Conservation (phyloP, 257 asterid species). For the Leonotis leonurus region DNA sequence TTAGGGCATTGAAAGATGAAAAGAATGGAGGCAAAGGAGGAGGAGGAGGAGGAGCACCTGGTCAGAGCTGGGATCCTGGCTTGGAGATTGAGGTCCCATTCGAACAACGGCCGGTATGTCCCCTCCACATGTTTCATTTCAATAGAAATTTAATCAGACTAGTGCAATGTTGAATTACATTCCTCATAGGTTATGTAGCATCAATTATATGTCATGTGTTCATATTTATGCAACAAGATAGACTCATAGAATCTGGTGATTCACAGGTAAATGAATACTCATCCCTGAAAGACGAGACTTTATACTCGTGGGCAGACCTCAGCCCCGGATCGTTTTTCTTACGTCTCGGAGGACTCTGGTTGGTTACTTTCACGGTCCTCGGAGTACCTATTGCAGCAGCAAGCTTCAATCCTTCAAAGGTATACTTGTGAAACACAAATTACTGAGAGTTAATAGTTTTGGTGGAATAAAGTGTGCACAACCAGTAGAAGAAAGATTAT, state of each 20-base stretch:
- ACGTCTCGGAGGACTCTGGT: slow-evolving; percentile 87
- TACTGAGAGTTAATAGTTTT: too few species aligned
- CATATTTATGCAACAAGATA: neutral
- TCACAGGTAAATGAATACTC: slow-evolving; percentile 77
- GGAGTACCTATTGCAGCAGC: slow-evolving; percentile 91
- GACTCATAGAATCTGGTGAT: neutral
- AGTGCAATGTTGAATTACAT: neutral
- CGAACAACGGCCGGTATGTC: slow-evolving; percentile 81
- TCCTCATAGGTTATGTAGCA: too few species aligned
- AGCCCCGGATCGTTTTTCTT: slow-evolving; percentile 60
- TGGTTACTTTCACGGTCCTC: slow-evolving; percentile 65
- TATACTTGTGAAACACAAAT: neutral
- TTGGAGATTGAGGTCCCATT: slow-evolving; percentile 79
- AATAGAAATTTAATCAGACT: neutral
- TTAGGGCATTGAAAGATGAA: slow-evolving; percentile 68
- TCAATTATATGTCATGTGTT: too few species aligned
- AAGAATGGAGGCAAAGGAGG: slow-evolving; percentile 28
- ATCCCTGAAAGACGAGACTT: slow-evolving; percentile 42
- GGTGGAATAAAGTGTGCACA: too few species aligned
- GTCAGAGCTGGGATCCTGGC: slow-evolving; percentile 80
- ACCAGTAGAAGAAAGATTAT: neutral
- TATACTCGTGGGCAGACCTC: slow-evolving; percentile 63
- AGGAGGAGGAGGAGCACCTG: slow-evolving; percentile 34
- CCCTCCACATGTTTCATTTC: neutral
- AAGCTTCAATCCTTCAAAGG: slow-evolving; percentile 73